Evolutionary conservation across 176 grass and related monocot genomes (phyloP).

Genomic region (Aegilops longissima): DNA sequence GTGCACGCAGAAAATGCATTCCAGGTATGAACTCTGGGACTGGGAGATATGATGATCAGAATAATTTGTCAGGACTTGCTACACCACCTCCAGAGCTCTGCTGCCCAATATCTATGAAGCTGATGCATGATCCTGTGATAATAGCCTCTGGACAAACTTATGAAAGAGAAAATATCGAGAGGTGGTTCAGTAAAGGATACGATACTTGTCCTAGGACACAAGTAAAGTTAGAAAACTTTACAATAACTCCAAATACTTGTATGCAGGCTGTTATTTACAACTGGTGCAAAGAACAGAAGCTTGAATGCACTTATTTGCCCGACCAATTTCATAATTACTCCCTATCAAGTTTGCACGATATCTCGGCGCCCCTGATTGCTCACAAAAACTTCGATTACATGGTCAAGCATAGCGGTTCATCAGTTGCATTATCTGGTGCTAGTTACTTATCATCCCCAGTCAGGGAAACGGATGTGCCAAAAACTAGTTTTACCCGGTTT

Average conservation of each 20-base stretch:
- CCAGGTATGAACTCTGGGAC: conserved; percentile 16
- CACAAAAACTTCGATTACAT: conserved; percentile 45
- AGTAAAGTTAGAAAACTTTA: conserved; percentile 71
- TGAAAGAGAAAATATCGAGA: conserved; percentile 82
- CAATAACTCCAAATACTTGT: conserved; percentile 69
- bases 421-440: conserved; percentile 51
- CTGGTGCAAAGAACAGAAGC: conserved; percentile 58
- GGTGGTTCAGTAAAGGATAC: conserved; percentile 78
- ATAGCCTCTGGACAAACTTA: conserved; percentile 91
- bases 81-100: conserved; percentile 66
- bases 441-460: conserved; percentile 51
- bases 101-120: conserved; percentile 79
- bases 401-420: conserved; percentile 54
- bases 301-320: conserved; percentile 40
- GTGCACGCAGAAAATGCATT: conserved; percentile 20
- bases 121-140: conserved; percentile 91
- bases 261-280: conserved; percentile 76
- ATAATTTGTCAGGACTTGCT: conserved; percentile 25
- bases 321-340: conserved; percentile 63
- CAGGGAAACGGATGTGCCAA: conserved; percentile 45
- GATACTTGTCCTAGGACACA: conserved; percentile 82
- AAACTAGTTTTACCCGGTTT: conserved; percentile 40
- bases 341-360: conserved; percentile 73
- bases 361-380: conserved; percentile 69
- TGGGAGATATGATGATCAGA: conserved; percentile 22